A percentile compares a stretch with the other conserved stretches of the same genome.
Evolutionary conservation across 148 eudicot species (phyloP).

Genomic region (Heliosperma pusillum): DNA sequence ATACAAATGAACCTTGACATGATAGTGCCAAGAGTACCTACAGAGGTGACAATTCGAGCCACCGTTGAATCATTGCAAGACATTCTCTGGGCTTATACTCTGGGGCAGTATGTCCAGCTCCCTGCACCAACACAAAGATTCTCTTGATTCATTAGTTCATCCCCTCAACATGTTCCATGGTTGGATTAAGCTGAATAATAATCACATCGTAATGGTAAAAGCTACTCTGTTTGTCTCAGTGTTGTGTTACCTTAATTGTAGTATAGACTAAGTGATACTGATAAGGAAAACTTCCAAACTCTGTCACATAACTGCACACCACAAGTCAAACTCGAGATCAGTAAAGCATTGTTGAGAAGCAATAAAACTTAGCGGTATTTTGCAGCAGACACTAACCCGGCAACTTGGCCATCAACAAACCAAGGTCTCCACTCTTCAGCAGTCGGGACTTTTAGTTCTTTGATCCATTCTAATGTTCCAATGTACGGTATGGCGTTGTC

Average conservation of each 20-base stretch:
- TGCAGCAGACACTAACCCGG: slow-evolving; percentile 21
- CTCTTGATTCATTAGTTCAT: background rate
- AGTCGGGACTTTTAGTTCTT: slow-evolving; percentile 12
- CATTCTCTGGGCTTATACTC: slow-evolving; percentile 22
- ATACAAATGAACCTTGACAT: no score
- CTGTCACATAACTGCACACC: slow-evolving; percentile 21
- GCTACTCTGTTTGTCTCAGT: background rate
- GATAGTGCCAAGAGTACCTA: background rate
- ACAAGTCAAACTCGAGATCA: background rate
- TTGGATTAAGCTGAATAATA: background rate
- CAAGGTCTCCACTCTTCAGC: slow-evolving; percentile 23
- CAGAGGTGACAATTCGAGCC: slow-evolving; percentile 5
- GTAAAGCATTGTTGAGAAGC: background rate
- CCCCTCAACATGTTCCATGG: background rate
- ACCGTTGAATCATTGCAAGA: slow-evolving; percentile 20
- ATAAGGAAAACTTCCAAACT: background rate
- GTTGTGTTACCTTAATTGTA: slow-evolving; percentile 17
- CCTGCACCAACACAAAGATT: slow-evolving; percentile 5
- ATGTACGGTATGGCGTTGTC: slow-evolving; percentile 6
- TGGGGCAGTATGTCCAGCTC: slow-evolving; percentile 28
- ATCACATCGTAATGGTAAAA: no score
- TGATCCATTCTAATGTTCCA: slow-evolving; percentile 23
- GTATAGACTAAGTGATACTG: slow-evolving; percentile 13
- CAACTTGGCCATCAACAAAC: slow-evolving; percentile 30
- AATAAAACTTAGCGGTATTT: background rate